These are phyloP conservation scores for Alternaria consortialis DNA, from an alignment of 2,329 filamentous ascomycete genomes.

Conservation along the genomic window DNA sequence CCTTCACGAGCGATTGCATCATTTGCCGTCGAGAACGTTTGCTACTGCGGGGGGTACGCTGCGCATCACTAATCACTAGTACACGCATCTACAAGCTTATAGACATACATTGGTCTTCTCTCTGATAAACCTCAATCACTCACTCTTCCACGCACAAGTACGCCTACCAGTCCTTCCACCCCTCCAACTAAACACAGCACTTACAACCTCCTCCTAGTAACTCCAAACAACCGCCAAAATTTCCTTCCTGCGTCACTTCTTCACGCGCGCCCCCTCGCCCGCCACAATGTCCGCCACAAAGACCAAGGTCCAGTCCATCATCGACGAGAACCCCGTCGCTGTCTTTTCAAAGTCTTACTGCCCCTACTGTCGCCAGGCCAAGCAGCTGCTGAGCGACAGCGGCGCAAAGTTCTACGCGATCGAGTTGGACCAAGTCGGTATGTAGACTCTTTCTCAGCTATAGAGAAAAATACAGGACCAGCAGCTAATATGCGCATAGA, in stretches of 20 bases:
- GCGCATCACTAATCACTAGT: conserved; percentile 36
- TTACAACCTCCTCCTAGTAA: conserved; percentile 3
- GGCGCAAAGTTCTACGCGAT: conserved; percentile 77
- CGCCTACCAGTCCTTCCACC: not conserved
- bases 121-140: not conserved
- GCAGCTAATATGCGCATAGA: conserved; percentile 58
- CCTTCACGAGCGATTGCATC: conserved; percentile 40
- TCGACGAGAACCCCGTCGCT: conserved; percentile 87
- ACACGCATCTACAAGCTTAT: conserved; percentile 18
- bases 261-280: conserved; percentile 67
- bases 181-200: not conserved
- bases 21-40: conserved; percentile 29
- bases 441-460: conserved; percentile 49
- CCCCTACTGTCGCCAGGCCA: conserved; percentile 86
- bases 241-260: conserved; percentile 76
- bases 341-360: conserved; percentile 98
- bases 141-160: not conserved
- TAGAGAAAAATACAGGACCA: not conserved
- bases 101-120: not conserved
- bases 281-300: conserved; percentile 83
- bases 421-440: conserved; percentile 87
- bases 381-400: conserved; percentile 73
- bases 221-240: conserved; percentile 58
- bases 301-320: conserved; percentile 83
- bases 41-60: conserved; percentile 39